These are phyloP conservation scores for Nakazawaea pomicola DNA, from an alignment of 805 yeast species.

Conservation along the genomic window DNA sequence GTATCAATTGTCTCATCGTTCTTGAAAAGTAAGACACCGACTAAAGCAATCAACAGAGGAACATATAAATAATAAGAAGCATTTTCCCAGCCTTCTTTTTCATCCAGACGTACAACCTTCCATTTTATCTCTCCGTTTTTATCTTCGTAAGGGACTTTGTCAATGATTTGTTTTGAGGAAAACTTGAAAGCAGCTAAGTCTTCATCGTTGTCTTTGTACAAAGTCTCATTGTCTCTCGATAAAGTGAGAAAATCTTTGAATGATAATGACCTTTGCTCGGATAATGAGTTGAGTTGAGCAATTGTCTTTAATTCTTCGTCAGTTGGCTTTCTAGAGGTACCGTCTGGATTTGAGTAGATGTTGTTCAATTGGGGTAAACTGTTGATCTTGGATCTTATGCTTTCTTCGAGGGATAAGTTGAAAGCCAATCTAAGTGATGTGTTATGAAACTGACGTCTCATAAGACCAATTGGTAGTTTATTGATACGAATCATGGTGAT, in stretches of 20 bases:
- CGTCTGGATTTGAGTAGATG: slow-evolving; percentile 71
- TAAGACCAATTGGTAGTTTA: background rate
- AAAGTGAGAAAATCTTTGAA: slow-evolving; percentile 40
- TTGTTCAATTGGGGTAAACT: slow-evolving; percentile 59
- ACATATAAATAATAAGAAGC: slow-evolving; percentile 67
- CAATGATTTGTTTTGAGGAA: slow-evolving; percentile 62
- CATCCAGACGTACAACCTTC: slow-evolving; percentile 70
- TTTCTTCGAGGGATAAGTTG: slow-evolving; percentile 50
- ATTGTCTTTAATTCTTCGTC: slow-evolving; percentile 69
- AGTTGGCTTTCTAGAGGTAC: slow-evolving; percentile 62
- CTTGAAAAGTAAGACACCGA: slow-evolving; percentile 46
- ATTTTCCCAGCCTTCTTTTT: slow-evolving; percentile 83
- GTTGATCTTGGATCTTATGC: slow-evolving; percentile 57
- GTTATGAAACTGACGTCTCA: background rate
- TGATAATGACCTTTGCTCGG: slow-evolving; percentile 51
- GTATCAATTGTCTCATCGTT: slow-evolving; percentile 47
- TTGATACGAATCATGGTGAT: too few species aligned
- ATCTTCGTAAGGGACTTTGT: slow-evolving; percentile 80
- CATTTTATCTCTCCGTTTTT: slow-evolving; percentile 74
- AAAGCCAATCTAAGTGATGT: slow-evolving; percentile 16
- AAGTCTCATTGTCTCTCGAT: slow-evolving; percentile 46
- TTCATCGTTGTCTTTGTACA: slow-evolving; percentile 56
- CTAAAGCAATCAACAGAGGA: slow-evolving; percentile 60
- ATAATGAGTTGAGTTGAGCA: slow-evolving; percentile 63
- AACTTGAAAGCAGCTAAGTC: slow-evolving; percentile 56